Conservation (phyloP, 164 flowering plant genomes). For the Chimonanthus salicifolius region DNA sequence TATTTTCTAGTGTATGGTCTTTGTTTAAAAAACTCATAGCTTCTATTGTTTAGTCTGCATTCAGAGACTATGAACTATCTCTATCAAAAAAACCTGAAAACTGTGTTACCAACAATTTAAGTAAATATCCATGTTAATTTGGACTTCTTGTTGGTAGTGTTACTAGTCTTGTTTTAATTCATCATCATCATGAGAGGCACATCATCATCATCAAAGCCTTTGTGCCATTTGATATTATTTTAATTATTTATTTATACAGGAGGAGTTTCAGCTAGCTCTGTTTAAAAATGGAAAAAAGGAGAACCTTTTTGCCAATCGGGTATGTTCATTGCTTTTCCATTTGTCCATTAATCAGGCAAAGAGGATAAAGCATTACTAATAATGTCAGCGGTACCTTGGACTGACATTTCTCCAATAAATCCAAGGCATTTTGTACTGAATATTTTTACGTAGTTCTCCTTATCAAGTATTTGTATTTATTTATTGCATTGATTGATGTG, state of each 20-base stretch:
- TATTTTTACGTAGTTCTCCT: no score
- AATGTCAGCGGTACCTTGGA: no score
- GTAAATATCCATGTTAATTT: neutral
- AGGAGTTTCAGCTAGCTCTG: conserved; percentile 87
- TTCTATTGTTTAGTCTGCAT: neutral
- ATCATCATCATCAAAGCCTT: no score
- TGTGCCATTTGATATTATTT: no score
- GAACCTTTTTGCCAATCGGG: conserved; percentile 92
- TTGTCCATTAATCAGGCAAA: neutral
- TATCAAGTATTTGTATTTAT: no score
- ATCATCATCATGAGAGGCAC: no score
- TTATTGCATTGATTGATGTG: no score
- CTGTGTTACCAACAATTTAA: neutral
- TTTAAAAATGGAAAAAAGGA: conserved; percentile 88
- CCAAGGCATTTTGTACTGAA: no score
- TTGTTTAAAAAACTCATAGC: neutral
- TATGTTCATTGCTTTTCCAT: conserved; percentile 18
- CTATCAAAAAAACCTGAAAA: neutral
- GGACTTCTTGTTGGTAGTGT: neutral
- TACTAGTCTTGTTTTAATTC: neutral
- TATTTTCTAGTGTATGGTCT: neutral
- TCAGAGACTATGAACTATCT: neutral
- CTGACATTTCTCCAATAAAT: no score
- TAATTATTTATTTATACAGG: conserved; percentile 43
- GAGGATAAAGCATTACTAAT: neutral